Conservation (phyloP, 1,284 basidiomycete genomes). For the Grifola frondosa region DNA sequence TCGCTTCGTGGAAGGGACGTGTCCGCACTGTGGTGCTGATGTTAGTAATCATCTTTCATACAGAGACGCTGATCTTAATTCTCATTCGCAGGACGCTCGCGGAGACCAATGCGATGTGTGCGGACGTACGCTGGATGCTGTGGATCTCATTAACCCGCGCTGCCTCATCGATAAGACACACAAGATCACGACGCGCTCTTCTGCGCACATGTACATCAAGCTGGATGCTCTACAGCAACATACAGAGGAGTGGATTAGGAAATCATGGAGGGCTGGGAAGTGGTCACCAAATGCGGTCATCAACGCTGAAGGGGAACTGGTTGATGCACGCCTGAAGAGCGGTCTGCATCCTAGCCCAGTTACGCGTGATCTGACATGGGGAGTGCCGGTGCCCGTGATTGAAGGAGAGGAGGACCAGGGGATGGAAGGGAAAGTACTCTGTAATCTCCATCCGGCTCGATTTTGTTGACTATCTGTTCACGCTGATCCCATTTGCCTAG, state of each 20-base stretch:
- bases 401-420: slow-evolving; percentile 74
- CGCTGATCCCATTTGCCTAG: slow-evolving; percentile 37
- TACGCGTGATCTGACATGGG: slow-evolving; percentile 95
- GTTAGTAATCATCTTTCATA: slow-evolving; percentile 37
- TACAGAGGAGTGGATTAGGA: slow-evolving; percentile 88
- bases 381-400: slow-evolving; percentile 84
- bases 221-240: slow-evolving; percentile 83
- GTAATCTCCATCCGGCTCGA: slow-evolving; percentile 55
- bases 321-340: slow-evolving; percentile 87
- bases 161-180: slow-evolving; percentile 89
- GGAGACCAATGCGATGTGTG: slow-evolving; percentile 99
- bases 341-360: slow-evolving; percentile 90
- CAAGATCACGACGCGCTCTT: slow-evolving; percentile 70
- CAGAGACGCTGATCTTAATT: not conserved
- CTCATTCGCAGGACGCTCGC: slow-evolving; percentile 77
- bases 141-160: slow-evolving; percentile 93
- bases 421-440: slow-evolving; percentile 95
- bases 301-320: slow-evolving; percentile 82
- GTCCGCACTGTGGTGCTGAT: slow-evolving; percentile 87
- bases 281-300: slow-evolving; percentile 95
- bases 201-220: slow-evolving; percentile 94
- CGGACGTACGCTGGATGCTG: slow-evolving; percentile 87
- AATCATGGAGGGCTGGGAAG: slow-evolving; percentile 76
- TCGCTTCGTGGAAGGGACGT: slow-evolving; percentile 92
- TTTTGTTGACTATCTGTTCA: slow-evolving; percentile 5